These are phyloP conservation scores for Populus deltoides DNA, from an alignment of 345 rosid species.

Conservation along the genomic window DNA sequence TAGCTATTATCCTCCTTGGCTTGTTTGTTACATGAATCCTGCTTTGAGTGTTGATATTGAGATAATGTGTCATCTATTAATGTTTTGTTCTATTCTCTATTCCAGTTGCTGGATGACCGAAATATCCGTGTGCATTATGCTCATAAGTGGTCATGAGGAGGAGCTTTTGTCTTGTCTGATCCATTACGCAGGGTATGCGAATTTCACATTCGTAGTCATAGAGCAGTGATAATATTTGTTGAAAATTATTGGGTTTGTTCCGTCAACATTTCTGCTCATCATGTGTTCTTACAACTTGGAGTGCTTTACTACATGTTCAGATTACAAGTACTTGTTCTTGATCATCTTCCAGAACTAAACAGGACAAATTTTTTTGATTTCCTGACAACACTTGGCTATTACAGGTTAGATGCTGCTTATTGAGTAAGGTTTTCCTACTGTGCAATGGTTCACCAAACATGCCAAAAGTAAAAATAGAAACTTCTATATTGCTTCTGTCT, in stretches of 20 bases:
- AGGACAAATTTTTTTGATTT: no score
- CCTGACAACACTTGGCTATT: neutral
- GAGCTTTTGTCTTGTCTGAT: slow-evolving; percentile 8
- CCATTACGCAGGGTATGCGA: neutral
- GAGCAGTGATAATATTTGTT: neutral
- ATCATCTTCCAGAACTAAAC: neutral
- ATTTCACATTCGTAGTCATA: neutral
- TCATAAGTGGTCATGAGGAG: slow-evolving; percentile 20
- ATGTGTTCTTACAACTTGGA: neutral
- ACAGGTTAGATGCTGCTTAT: neutral
- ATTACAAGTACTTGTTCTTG: neutral
- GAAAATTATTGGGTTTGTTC: neutral
- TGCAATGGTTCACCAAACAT: no score
- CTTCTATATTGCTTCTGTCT: no score
- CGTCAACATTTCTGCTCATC: neutral
- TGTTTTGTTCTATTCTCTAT: slow-evolving; percentile 1
- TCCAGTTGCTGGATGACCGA: slow-evolving; percentile 67
- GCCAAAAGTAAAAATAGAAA: no score
- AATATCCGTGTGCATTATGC: slow-evolving; percentile 56
- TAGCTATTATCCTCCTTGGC: neutral
- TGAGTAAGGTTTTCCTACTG: neutral
- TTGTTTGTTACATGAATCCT: neutral
- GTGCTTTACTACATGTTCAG: neutral
- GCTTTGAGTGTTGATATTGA: neutral
- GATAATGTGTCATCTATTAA: neutral